Base-by-base conservation (phyloP, 192 early-diverging fungal species). In the Podochytrium sp. region DNA sequence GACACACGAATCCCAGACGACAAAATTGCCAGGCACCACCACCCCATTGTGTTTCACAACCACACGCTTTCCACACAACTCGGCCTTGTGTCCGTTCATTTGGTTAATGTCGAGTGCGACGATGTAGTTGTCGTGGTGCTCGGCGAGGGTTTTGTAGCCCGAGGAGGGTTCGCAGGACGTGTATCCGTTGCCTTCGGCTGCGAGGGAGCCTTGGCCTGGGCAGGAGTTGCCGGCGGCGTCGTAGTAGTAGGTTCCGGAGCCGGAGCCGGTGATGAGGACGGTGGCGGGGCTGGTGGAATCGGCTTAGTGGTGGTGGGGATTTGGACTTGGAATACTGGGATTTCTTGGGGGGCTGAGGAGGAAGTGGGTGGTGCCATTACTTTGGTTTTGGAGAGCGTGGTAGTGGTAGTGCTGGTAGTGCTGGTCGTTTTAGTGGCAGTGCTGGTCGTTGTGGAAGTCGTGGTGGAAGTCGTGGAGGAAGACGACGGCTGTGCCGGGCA, bases 31-130 rank as follows among this genome's bases (percentile, higher is more conserved):
- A 49, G 20, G 12, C 0, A 66, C 42, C 10, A 30, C 42, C 2
- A 2, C n/a, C 0, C 65, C 65, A 33, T 66, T 66, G 65, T 50
- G 30, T 6, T 42, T 27, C 12, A 66, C 30, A 18, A 50, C 50
- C 12, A 66, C 65, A 18, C 65, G 65, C 32, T 66, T 66, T 23
- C 65, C 65, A 30, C 65, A 66, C 65, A 66, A 32, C 18, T 27
- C 43, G 30, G 39, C 65, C 43, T 66, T 66, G 43, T 66, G 16
- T 10, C 16, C 47, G 42, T 42, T 66, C 65, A 66, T 50, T 50
- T 66, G 65, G 43, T 66, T 43, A n/a, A 66, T 0, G 10, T 39
- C 65, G 18, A 66, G 65, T 29, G 65, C 65, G 25, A 66, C 65
- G 50, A 66, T 66, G 43, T 50, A 27, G 47, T 66, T 66, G 65